Percentiles rank a stretch among this genome's conserved stretches.
Conservation (phyloP, 257 asterid genomes). For the Solanum acaule region DNA sequence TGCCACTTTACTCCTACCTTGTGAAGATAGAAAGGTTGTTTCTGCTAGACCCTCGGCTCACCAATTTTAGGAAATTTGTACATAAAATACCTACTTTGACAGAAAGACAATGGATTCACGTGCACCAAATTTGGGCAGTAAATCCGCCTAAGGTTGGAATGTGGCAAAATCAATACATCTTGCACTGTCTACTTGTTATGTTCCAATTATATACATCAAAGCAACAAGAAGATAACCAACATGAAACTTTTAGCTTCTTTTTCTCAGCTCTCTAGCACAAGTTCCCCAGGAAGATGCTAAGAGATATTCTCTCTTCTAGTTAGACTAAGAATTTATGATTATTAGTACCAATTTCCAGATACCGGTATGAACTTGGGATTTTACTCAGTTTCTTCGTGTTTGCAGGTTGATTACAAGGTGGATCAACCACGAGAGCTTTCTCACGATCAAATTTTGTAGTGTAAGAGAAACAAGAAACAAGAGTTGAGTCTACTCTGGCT, state of each 20-base stretch:
- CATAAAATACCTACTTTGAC: neutral
- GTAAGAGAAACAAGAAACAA: constrained; percentile 10
- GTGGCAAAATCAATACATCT: neutral
- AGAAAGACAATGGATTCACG: neutral
- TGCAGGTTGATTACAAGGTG: constrained; percentile 33
- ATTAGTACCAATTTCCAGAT: neutral
- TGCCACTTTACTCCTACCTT: neutral
- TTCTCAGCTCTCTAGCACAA: neutral
- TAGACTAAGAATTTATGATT: neutral
- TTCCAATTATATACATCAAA: neutral
- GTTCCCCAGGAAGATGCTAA: neutral
- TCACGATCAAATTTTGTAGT: constrained; percentile 32
- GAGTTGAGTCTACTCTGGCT: constrained; percentile 4
- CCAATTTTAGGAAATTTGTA: neutral
- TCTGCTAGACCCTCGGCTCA: neutral
- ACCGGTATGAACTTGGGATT: neutral
- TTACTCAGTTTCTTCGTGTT: neutral
- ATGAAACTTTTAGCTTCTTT: neutral
- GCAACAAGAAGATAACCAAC: neutral
- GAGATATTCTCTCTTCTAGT: neutral
- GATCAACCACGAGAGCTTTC: constrained; percentile 1
- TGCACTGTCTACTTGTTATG: neutral
- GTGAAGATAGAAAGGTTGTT: neutral
- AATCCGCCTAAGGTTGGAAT: neutral
- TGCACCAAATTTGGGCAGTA: neutral